phyloP scores from a whole-genome alignment of 1,284 basidiomycete species.

The Cryptococcus sp. region DNA sequence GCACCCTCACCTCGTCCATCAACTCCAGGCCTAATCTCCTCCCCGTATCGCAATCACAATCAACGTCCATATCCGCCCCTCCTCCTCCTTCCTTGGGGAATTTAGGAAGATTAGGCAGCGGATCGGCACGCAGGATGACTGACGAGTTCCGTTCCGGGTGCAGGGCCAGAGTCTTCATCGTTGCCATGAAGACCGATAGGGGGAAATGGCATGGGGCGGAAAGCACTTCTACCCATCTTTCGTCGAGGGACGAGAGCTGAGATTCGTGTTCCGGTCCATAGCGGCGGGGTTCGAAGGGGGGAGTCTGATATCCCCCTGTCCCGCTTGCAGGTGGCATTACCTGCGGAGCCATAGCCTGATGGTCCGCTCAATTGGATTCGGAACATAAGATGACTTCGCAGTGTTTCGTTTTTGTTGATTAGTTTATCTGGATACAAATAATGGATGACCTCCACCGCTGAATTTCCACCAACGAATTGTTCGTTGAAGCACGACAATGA shows the following conservation, averaged over 20 bases:
- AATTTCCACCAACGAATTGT: neutral
- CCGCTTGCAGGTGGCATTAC: no score
- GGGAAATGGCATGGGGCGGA: conserved; percentile 38
- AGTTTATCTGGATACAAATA: neutral
- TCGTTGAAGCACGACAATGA: neutral
- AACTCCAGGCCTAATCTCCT: conserved; percentile 23
- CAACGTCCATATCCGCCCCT: conserved; percentile 4
- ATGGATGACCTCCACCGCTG: neutral
- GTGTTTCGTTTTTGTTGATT: no score
- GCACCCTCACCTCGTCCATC: conserved; percentile 31
- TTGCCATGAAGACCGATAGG: conserved; percentile 36
- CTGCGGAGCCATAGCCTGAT: no score
- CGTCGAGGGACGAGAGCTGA: neutral
- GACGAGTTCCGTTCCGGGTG: conserved; percentile 52
- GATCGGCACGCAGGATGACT: conserved; percentile 49
- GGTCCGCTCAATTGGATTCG: no score
- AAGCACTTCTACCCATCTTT: conserved; percentile 27
- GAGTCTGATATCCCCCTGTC: conserved; percentile 10
- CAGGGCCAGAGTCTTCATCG: conserved; percentile 36
- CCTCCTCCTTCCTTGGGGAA: conserved; percentile 9
- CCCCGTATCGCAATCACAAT: neutral
- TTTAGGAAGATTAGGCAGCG: conserved; percentile 13
- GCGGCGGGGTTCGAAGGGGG: conserved; percentile 2
- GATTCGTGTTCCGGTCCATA: neutral
- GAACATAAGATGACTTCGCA: no score